Evolutionary conservation across 2,329 filamentous ascomycete species (phyloP).

Genomic region (Hypocrella siamensis): DNA sequence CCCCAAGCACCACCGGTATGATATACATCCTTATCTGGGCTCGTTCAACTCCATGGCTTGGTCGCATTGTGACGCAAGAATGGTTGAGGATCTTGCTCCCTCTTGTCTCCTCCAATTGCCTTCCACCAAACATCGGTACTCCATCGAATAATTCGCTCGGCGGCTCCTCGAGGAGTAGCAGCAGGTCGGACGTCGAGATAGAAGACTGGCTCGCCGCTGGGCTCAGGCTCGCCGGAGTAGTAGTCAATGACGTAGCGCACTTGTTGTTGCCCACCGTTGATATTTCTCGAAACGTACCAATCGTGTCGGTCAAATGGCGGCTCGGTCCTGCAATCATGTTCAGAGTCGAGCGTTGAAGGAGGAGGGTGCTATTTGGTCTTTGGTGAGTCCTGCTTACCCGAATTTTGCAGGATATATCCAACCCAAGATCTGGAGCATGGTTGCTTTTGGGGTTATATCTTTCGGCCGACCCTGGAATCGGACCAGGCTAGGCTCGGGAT

Average conservation of each 20-base stretch:
- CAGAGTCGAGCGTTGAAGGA: background rate
- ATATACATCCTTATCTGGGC: no score
- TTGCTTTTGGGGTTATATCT: constrained; percentile 83
- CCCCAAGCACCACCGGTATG: no score
- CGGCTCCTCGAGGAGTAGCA: constrained; percentile 61
- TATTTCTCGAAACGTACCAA: constrained; percentile 74
- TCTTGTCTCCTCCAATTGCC: constrained; percentile 57
- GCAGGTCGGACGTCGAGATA: constrained; percentile 89
- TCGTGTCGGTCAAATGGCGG: constrained; percentile 94
- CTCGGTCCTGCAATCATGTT: constrained; percentile 38
- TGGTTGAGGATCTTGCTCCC: constrained; percentile 25
- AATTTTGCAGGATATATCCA: constrained; percentile 68
- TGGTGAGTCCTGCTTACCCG: constrained; percentile 34
- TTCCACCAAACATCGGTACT: constrained; percentile 90
- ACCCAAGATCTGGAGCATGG: constrained; percentile 66
- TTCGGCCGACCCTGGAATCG: constrained; percentile 80
- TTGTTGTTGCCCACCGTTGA: constrained; percentile 54
- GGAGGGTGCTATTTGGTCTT: background rate
- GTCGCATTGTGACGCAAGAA: constrained; percentile 14
- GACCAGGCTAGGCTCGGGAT: constrained; percentile 54
- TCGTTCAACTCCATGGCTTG: constrained; percentile 8
- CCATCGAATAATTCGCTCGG: constrained; percentile 76
- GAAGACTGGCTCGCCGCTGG: constrained; percentile 83
- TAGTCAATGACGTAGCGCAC: constrained; percentile 95
- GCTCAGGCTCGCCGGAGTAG: constrained; percentile 70